These are phyloP conservation scores for Podospora conica DNA, from an alignment of 495 filamentous ascomycete genomes.

Conservation along the genomic window DNA sequence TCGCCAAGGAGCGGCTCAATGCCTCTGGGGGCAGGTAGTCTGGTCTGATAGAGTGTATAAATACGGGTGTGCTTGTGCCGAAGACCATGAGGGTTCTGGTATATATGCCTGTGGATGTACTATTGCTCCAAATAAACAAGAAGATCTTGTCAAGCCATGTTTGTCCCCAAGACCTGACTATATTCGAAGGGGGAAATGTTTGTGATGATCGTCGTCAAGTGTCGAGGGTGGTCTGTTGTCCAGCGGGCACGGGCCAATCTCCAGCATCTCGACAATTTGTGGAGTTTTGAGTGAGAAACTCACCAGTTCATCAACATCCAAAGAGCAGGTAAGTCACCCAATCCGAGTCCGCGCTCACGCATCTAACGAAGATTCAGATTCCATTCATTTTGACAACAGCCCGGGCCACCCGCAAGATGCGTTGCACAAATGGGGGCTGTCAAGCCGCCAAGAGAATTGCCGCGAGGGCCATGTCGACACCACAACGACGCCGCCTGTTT, in stretches of 20 bases:
- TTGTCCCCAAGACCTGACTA: not conserved
- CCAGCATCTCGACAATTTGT: not conserved
- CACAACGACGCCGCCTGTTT: not conserved
- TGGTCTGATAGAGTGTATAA: slow-evolving; percentile 17
- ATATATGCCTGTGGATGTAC: not conserved
- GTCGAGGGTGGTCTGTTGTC: not conserved
- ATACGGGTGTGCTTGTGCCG: not conserved
- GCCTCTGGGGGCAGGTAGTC: slow-evolving; percentile 24
- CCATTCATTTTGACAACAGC: not conserved
- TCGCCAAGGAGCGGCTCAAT: slow-evolving; percentile 45
- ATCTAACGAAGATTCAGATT: not conserved
- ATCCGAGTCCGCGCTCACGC: not conserved
- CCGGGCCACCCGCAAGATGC: not conserved
- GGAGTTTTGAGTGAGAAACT: not conserved
- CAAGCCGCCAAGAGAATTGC: not conserved
- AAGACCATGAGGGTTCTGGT: not conserved
- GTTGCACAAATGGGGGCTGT: not conserved
- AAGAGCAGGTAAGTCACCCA: not conserved
- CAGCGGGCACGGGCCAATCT: not conserved
- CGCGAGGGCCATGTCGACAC: not conserved
- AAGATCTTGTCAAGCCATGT: not conserved
- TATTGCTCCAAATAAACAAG: not conserved
- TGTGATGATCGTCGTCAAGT: not conserved
- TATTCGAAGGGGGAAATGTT: not conserved
- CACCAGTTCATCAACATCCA: not conserved